Evolutionary conservation across 1,139 yeast genomes (phyloP).

Genomic region (Yamadazyma mexicana): DNA sequence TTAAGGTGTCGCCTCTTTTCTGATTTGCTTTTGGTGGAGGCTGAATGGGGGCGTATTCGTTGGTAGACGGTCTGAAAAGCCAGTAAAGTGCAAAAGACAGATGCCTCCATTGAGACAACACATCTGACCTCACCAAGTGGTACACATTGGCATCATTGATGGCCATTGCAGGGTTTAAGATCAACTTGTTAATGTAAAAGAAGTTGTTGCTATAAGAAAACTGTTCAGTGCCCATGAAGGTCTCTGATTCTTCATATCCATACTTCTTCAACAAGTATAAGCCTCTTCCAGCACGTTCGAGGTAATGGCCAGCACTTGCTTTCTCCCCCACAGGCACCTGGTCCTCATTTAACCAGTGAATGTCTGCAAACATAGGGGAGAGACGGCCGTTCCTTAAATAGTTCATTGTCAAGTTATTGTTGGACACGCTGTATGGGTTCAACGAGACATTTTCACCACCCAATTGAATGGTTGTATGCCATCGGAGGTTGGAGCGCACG

Average conservation of each 20-base stretch:
- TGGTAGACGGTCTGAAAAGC: conserved; percentile 26
- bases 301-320: conserved; percentile 39
- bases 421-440: conserved; percentile 27
- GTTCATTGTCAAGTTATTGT: conserved; percentile 32
- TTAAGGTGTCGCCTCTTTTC: conserved; percentile 12
- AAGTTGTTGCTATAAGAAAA: conserved; percentile 36
- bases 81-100: conserved; percentile 42
- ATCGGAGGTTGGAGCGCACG: conserved; percentile 21
- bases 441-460: conserved; percentile 34
- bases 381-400: conserved; percentile 25
- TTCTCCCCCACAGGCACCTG: conserved; percentile 33
- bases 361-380: conserved; percentile 17
- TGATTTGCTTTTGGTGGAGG: conserved; percentile 11
- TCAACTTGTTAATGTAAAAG: conserved; percentile 28
- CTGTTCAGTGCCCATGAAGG: conserved; percentile 23
- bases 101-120: conserved; percentile 39
- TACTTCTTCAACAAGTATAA: conserved; percentile 11
- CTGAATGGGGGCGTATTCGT: conserved; percentile 26
- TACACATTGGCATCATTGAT: conserved; percentile 23
- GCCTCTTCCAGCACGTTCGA: conserved; percentile 25
- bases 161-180: conserved; percentile 35
- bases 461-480: conserved; percentile 29
- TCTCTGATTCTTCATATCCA: conserved; percentile 15
- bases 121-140: conserved; percentile 39
- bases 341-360: conserved; percentile 30